phyloP scores from a whole-genome alignment of 805 yeast species.

The Wickerhamomyces rabaulensis region DNA sequence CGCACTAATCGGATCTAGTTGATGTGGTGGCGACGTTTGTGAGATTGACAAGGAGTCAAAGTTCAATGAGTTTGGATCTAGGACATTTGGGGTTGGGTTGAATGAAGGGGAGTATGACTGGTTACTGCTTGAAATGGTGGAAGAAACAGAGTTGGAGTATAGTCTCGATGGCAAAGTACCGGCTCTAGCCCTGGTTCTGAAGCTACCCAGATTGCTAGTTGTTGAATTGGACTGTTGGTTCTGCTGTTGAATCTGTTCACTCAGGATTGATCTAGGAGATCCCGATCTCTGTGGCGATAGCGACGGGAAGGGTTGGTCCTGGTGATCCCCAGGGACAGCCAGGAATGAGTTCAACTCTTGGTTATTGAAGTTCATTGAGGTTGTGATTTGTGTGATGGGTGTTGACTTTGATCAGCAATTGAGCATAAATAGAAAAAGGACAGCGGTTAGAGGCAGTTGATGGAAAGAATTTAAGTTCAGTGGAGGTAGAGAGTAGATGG shows the following conservation, averaged over 20 bases:
- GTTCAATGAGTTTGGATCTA: slow-evolving; percentile 19
- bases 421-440: neutral
- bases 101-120: slow-evolving; percentile 17
- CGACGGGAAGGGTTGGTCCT: slow-evolving; percentile 13
- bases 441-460: neutral
- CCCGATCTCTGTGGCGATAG: slow-evolving; percentile 22
- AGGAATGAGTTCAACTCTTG: slow-evolving; percentile 20
- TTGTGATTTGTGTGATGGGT: no score
- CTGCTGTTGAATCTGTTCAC: slow-evolving; percentile 13
- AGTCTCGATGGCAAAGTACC: slow-evolving; percentile 74
- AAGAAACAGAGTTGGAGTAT: slow-evolving; percentile 24
- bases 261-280: slow-evolving; percentile 22
- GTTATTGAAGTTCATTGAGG: slow-evolving; percentile 13
- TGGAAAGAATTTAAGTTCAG: no score
- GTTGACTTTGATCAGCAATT: neutral
- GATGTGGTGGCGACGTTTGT: slow-evolving; percentile 12
- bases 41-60: slow-evolving; percentile 18
- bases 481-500: no score
- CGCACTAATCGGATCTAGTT: slow-evolving; percentile 3
- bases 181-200: slow-evolving; percentile 61
- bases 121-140: slow-evolving; percentile 15
- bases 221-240: slow-evolving; percentile 10
- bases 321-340: slow-evolving; percentile 14
- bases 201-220: slow-evolving; percentile 31
- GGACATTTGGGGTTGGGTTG: slow-evolving; percentile 6